Evolutionary conservation across 148 eudicot species (phyloP).

Genomic region (Rhododendron kiyosumense): DNA sequence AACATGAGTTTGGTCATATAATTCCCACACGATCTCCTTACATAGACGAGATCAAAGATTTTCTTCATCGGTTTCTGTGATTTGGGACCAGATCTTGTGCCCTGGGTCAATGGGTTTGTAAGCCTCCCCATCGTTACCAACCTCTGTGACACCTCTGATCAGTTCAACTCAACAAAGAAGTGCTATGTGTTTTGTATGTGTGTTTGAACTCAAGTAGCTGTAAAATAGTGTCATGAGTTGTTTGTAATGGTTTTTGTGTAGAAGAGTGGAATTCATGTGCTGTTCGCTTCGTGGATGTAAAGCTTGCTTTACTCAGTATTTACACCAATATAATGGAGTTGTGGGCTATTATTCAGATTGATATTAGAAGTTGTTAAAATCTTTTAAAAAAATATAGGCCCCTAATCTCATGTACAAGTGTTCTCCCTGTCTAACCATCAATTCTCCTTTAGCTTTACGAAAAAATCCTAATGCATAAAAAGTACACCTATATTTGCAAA

Average conservation of each 20-base stretch:
- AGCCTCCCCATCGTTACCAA: not conserved
- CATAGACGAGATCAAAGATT: conserved; percentile 68
- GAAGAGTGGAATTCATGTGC: not conserved
- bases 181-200: not conserved
- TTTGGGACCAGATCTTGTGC: not conserved
- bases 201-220: not conserved
- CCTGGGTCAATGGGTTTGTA: not conserved
- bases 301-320: not conserved
- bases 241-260: not conserved
- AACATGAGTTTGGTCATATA: conserved; percentile 84
- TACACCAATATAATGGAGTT: not conserved
- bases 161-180: conserved; percentile 3
- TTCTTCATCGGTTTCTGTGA: conserved; percentile 61
- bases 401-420: not conserved
- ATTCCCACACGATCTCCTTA: conserved; percentile 82
- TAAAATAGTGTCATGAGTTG: not conserved
- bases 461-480: not conserved
- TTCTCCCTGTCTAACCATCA: not conserved
- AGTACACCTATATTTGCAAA: not conserved
- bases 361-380: too few relatives aligned
- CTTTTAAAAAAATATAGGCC: not conserved
- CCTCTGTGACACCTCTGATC: not conserved
- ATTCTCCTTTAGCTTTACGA: not conserved
- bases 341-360: not conserved
- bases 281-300: not conserved